These are phyloP conservation scores for Plantago elongata DNA, from an alignment of 257 asterid genomes.

Conservation along the genomic window DNA sequence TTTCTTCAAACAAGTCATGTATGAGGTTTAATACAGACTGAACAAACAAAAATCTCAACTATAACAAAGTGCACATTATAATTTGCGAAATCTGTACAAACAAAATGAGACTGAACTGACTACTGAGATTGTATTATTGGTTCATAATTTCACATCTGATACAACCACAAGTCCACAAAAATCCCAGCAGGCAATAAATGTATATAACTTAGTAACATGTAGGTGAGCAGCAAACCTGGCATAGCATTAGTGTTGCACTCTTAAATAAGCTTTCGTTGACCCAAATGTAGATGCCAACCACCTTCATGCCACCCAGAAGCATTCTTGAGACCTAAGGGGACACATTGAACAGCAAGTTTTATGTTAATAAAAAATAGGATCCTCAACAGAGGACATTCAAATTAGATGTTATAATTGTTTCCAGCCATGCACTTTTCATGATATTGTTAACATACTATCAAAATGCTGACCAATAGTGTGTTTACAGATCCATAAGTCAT, in stretches of 20 bases:
- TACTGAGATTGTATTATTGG: not conserved
- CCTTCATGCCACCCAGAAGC: conserved; percentile 89
- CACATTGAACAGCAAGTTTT: conserved; percentile 2
- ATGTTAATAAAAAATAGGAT: conserved; percentile 13
- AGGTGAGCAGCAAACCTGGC: conserved; percentile 61
- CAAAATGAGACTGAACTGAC: not conserved
- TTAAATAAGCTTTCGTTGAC: conserved; percentile 74
- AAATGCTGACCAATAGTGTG: not conserved
- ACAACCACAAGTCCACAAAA: too few relatives aligned
- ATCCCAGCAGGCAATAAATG: not conserved
- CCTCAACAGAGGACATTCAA: conserved; percentile 10
- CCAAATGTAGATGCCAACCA: conserved; percentile 85
- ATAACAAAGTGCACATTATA: conserved; percentile 1
- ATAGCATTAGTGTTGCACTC: conserved; percentile 62
- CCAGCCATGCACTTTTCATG: not conserved
- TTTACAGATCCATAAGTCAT: conserved; percentile 7
- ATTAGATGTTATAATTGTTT: conserved; percentile 8
- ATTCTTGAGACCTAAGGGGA: conserved; percentile 75
- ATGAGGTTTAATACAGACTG: conserved; percentile 6
- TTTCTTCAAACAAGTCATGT: conserved; percentile 1
- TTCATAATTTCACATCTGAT: not conserved
- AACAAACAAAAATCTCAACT: not conserved
- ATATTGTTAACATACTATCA: not conserved
- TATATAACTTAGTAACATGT: not conserved
- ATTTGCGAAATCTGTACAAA: not conserved